Evolutionary conservation across 805 yeast species (phyloP), one percentile per base, ranked within the genome.

Genomic region (Naumovozyma baii): DNA sequence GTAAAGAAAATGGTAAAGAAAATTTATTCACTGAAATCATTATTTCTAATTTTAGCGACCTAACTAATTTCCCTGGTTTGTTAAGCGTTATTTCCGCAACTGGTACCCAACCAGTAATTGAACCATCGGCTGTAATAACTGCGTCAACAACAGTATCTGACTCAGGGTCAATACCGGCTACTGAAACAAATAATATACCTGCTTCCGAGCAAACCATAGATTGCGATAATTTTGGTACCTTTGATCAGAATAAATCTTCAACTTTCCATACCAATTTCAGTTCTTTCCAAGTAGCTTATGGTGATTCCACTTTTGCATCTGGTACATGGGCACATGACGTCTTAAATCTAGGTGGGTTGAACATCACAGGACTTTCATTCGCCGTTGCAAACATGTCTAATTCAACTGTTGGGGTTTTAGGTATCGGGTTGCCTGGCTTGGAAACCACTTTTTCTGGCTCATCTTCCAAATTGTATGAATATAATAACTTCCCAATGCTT

Each of bases 391-490:
- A 62, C 12, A 52, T 49, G 36, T 64, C 67, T 1, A 51, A 55
- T 29, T 65, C 67, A 2, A 47, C 57, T 1, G 63, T 63, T 47
- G 68, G 67, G 45, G 61, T 86, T 41, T 76, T 78, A 34, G 76
- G 73, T 36, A 58, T 69, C 5, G 64, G 72, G 3, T 67, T 80
- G 25, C 62, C 73, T 8, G 80, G 76, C 17, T 69, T 82, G 39
- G 94, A 86, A 59, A 66, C 73, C 2, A 80, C 87, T 2, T 62
- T 62, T 44, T 53, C 69, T 3, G 61, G 63, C 26, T 31, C 18
- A 10, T 7, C 7, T 52, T 57, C 18, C 59, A 18, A 30, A 30
- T 26, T 36, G 17, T 46, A 46, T 26, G 31, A 39, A 28, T 46
- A 44, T 30, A 40, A 36, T 12, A 50, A 50, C 37, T 48, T 52